Percentiles rank a stretch among this genome's conserved stretches.
Evolutionary conservation across 108 stramenopile species (phyloP).

Genomic region (Ochromonas danica): DNA sequence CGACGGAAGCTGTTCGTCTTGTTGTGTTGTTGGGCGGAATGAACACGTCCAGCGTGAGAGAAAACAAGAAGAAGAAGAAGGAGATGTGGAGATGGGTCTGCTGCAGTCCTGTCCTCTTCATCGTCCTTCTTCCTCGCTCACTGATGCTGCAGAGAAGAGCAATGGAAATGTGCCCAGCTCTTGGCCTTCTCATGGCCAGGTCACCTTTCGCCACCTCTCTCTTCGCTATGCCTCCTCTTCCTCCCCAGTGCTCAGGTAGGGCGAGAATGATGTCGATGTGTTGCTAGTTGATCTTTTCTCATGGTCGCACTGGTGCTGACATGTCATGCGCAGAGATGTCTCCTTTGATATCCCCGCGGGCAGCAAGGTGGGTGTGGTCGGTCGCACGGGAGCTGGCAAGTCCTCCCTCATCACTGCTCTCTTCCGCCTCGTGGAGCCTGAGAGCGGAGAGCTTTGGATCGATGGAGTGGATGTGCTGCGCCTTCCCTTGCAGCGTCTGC

Average conservation of each 20-base stretch:
- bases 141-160: conserved; percentile 23
- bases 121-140: background rate
- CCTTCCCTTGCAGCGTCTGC: background rate
- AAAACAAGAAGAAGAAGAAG: background rate
- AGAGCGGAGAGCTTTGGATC: conserved; percentile 1
- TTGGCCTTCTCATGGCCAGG: conserved; percentile 37
- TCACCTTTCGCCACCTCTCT: background rate
- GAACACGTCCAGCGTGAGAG: no score
- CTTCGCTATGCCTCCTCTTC: conserved; percentile 52
- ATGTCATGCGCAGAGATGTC: conserved; percentile 39
- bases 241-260: background rate
- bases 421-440: conserved; percentile 54
- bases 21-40: no score
- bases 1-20: no score
- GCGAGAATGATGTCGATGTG: no score
- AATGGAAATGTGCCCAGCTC: conserved; percentile 45
- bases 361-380: conserved; percentile 49
- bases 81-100: background rate
- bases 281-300: conserved; percentile 40
- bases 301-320: conserved; percentile 52
- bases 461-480: background rate
- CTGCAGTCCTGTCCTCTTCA: background rate
- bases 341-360: conserved; percentile 38
- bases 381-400: conserved; percentile 63
- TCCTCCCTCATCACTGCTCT: conserved; percentile 50